Conservation (phyloP, 805 yeast species). For the Scheffersomyces ergatensis region DNA sequence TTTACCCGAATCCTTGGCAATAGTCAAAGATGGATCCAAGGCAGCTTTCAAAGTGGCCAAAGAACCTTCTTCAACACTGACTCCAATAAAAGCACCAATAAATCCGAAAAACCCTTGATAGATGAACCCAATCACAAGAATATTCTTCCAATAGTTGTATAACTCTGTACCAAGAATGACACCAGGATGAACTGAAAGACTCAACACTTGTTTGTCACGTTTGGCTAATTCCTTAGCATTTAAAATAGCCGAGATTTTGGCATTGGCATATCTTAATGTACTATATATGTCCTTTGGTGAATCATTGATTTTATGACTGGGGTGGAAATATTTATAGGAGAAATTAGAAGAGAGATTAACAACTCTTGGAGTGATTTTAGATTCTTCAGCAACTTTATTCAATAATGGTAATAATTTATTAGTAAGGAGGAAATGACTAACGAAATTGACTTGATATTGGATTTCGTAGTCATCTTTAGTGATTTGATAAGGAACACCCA, state of each 20-base stretch:
- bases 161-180: slow-evolving; percentile 31
- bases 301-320: slow-evolving; percentile 18
- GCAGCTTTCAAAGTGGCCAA: slow-evolving; percentile 32
- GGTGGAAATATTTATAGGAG: slow-evolving; percentile 20
- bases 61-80: slow-evolving; percentile 32
- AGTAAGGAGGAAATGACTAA: slow-evolving; percentile 33
- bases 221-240: slow-evolving; percentile 23
- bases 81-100: slow-evolving; percentile 18
- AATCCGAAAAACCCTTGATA: slow-evolving; percentile 12
- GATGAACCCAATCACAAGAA: slow-evolving; percentile 21
- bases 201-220: slow-evolving; percentile 27
- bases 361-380: slow-evolving; percentile 23
- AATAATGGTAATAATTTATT: slow-evolving; percentile 26
- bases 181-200: slow-evolving; percentile 40
- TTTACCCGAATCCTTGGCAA: slow-evolving; percentile 23
- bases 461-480: slow-evolving; percentile 38
- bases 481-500: slow-evolving; percentile 35
- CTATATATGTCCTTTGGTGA: slow-evolving; percentile 23
- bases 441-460: slow-evolving; percentile 40
- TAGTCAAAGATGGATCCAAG: slow-evolving; percentile 22
- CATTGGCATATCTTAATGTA: slow-evolving; percentile 34
- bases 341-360: slow-evolving; percentile 27
- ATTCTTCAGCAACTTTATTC: slow-evolving; percentile 14
- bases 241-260: slow-evolving; percentile 34
- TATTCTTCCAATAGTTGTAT: slow-evolving; percentile 24